A percentile compares a stretch with the other conserved stretches of the same genome.
Evolutionary conservation across 208 protist genomes (phyloP).

Genomic region (Acanthamoeba culbertsoni): DNA sequence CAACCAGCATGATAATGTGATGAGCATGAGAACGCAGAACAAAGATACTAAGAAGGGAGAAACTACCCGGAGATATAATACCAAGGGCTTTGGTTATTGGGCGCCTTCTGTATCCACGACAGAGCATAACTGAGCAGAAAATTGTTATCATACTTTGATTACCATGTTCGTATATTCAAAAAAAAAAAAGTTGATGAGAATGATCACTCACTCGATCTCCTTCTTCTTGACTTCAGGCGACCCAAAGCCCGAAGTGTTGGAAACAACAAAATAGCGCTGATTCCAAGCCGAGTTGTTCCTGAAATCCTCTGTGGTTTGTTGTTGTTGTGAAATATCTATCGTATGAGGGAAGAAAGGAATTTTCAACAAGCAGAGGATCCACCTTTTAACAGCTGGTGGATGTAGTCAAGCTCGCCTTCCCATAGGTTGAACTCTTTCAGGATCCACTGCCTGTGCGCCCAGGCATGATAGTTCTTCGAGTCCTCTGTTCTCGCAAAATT

Average conservation of each 20-base stretch:
- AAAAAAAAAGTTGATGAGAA: not conserved
- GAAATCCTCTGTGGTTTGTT: constrained; percentile 72
- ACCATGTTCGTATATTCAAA: too few species aligned
- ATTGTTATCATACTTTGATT: not conserved
- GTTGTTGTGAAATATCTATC: not conserved
- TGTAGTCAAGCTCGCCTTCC: constrained; percentile 77
- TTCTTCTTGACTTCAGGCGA: constrained; percentile 19
- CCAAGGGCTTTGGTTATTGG: constrained; percentile 49
- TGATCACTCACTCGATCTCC: not conserved
- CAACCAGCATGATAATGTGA: too few species aligned
- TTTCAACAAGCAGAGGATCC: not conserved
- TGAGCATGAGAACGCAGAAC: not conserved
- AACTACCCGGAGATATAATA: not conserved
- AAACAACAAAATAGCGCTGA: constrained; percentile 85
- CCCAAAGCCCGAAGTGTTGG: not conserved
- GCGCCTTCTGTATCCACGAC: constrained; percentile 14
- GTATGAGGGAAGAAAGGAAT: not conserved
- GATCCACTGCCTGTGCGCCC: constrained; percentile 86
- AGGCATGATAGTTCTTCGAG: constrained; percentile 92
- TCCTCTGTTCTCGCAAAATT: constrained; percentile 71
- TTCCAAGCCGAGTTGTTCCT: constrained; percentile 92
- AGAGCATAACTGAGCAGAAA: not conserved
- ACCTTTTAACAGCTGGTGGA: constrained; percentile 72
- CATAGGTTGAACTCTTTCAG: constrained; percentile 71
- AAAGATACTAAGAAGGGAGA: not conserved